These are phyloP conservation scores for Penicillium odoratum DNA, from an alignment of 495 filamentous ascomycete genomes.

Conservation along the genomic window DNA sequence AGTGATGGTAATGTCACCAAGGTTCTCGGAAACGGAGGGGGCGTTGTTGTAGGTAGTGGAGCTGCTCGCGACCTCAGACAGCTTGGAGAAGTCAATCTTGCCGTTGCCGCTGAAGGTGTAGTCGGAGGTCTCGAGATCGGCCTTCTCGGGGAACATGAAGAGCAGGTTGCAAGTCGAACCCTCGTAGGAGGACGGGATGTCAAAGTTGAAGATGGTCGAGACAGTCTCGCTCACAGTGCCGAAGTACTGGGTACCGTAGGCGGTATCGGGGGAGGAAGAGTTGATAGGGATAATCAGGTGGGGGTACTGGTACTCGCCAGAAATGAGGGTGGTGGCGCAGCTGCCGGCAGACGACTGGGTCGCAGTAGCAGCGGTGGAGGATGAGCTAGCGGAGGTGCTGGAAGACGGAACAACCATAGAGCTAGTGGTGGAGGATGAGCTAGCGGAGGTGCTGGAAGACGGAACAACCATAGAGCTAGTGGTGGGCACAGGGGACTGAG, in stretches of 20 bases:
- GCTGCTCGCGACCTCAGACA: slow-evolving; percentile 38
- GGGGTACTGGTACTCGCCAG: slow-evolving; percentile 53
- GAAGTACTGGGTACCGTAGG: slow-evolving; percentile 54
- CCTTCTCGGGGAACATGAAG: slow-evolving; percentile 62
- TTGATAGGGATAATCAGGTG: slow-evolving; percentile 68
- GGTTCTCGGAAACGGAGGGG: slow-evolving; percentile 46
- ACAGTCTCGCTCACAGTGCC: slow-evolving; percentile 55
- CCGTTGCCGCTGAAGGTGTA: slow-evolving; percentile 60
- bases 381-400: slow-evolving; percentile 7
- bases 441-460: too few relatives aligned
- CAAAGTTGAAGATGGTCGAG: slow-evolving; percentile 69
- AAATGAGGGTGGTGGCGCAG: slow-evolving; percentile 52
- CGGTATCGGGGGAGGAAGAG: slow-evolving; percentile 50
- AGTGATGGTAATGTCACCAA: slow-evolving; percentile 48
- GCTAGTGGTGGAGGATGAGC: slow-evolving; percentile 8
- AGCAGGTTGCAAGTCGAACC: slow-evolving; percentile 63
- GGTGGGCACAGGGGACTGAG: not conserved
- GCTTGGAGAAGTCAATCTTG: slow-evolving; percentile 51
- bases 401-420: slow-evolving; percentile 12
- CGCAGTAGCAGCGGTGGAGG: slow-evolving; percentile 12
- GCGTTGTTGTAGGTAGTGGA: slow-evolving; percentile 53
- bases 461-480: slow-evolving; percentile 8
- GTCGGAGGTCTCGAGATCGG: slow-evolving; percentile 54
- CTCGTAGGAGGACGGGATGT: slow-evolving; percentile 53
- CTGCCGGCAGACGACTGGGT: slow-evolving; percentile 19